phyloP scores from a whole-genome alignment of 2,329 filamentous ascomycete species.

The Fusarium nelsonii region DNA sequence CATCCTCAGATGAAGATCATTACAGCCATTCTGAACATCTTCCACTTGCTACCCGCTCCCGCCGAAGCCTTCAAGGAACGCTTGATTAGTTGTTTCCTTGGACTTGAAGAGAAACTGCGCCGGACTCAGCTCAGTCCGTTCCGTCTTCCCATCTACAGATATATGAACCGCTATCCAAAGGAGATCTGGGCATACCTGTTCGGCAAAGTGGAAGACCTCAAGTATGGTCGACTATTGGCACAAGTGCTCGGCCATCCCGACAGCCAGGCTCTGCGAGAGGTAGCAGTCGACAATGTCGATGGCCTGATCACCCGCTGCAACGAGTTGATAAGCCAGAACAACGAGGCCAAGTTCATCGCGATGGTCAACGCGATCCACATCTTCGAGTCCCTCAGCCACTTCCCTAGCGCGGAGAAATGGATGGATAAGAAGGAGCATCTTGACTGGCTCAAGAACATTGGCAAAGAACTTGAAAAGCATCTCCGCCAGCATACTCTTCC shows the following conservation, averaged over 20 bases:
- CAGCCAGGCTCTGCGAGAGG: slow-evolving; percentile 79
- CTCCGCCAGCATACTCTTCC: slow-evolving; percentile 78
- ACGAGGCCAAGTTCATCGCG: slow-evolving; percentile 75
- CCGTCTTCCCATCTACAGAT: slow-evolving; percentile 88
- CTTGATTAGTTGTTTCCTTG: slow-evolving; percentile 89
- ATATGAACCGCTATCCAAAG: slow-evolving; percentile 91
- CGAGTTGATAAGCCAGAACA: slow-evolving; percentile 72
- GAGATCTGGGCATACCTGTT: slow-evolving; percentile 87
- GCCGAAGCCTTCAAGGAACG: slow-evolving; percentile 92
- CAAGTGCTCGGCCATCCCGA: slow-evolving; percentile 84
- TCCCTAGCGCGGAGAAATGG: slow-evolving; percentile 75
- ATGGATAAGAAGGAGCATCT: slow-evolving; percentile 74
- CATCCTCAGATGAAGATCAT: slow-evolving; percentile 94
- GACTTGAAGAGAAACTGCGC: slow-evolving; percentile 85
- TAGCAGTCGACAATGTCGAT: slow-evolving; percentile 79
- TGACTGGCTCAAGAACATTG: slow-evolving; percentile 72
- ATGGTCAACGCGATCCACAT: slow-evolving; percentile 90
- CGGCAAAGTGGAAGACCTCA: slow-evolving; percentile 83
- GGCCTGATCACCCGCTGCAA: slow-evolving; percentile 76
- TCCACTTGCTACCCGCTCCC: slow-evolving; percentile 91
- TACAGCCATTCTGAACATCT: slow-evolving; percentile 94
- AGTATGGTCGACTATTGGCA: slow-evolving; percentile 90
- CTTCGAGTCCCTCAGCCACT: slow-evolving; percentile 80
- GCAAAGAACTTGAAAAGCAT: slow-evolving; percentile 82
- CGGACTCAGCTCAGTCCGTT: slow-evolving; percentile 93